Conservation (phyloP, 352 stramenopile species). For the Thalassiosira livingstoniorum region DNA sequence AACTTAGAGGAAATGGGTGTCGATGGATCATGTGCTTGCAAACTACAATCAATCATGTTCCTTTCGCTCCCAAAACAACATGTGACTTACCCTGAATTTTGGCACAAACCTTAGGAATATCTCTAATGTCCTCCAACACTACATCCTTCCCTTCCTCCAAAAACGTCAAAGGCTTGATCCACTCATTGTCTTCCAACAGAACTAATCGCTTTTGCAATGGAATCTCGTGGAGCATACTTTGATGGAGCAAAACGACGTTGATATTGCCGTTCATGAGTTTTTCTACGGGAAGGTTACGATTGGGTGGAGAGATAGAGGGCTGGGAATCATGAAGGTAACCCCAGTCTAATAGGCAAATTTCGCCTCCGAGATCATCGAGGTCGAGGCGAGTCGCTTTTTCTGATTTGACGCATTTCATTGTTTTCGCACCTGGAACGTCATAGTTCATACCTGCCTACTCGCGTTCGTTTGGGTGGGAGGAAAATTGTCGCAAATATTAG, state of each 20-base stretch:
- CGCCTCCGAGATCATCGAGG: constrained; percentile 81
- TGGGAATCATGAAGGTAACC: constrained; percentile 22
- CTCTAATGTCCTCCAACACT: constrained; percentile 70
- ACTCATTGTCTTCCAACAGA: constrained; percentile 60
- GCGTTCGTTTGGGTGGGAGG: no score
- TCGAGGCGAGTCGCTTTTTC: constrained; percentile 71
- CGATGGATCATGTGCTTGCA: no score
- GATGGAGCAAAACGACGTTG: constrained; percentile 55
- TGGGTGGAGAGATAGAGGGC: constrained; percentile 64
- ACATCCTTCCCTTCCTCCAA: constrained; percentile 57
- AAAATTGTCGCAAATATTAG: no score
- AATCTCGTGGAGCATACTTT: constrained; percentile 40
- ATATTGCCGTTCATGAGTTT: constrained; percentile 67
- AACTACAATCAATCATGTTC: no score
- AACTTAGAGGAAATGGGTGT: no score
- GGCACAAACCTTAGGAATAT: constrained; percentile 70
- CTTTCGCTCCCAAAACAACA: no score
- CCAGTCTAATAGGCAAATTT: constrained; percentile 82
- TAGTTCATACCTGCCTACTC: constrained; percentile 71
- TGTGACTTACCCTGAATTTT: no score
- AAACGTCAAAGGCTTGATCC: constrained; percentile 74
- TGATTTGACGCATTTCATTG: no score
- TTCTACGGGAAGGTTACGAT: constrained; percentile 58
- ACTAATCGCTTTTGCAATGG: constrained; percentile 29
- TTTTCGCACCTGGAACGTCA: constrained; percentile 42